Conservation (phyloP, 106 monocot genomes). For the Acorus gramineus region DNA sequence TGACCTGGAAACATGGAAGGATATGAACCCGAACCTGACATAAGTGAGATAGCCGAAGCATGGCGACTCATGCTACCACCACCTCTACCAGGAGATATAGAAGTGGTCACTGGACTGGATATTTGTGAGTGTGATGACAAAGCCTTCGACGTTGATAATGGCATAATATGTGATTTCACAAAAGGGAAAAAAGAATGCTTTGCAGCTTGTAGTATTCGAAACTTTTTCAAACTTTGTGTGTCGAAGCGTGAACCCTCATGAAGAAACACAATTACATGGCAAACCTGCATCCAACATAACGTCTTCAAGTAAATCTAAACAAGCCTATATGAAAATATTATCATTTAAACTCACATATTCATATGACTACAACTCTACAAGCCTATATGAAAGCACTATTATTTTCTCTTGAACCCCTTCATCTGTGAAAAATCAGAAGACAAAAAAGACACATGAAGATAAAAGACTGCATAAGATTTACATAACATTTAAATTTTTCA, state of each 20-base stretch:
- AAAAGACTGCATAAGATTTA: not conserved
- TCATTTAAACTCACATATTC: not conserved
- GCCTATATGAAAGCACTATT: not conserved
- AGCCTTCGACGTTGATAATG: slow-evolving; percentile 15
- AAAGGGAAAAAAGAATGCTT: slow-evolving; percentile 69
- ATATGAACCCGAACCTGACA: slow-evolving; percentile 43
- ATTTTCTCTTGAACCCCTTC: no score
- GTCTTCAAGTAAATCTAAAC: no score
- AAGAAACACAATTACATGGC: slow-evolving; percentile 86
- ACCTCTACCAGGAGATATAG: slow-evolving; percentile 36
- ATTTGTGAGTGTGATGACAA: slow-evolving; percentile 18
- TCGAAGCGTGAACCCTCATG: slow-evolving; percentile 67
- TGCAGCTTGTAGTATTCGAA: slow-evolving; percentile 78
- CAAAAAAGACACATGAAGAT: not conserved
- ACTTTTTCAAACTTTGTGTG: slow-evolving; percentile 60
- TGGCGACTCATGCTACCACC: slow-evolving; percentile 24
- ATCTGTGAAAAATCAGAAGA: not conserved
- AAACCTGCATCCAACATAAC: slow-evolving; percentile 38
- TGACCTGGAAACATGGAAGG: slow-evolving; percentile 45
- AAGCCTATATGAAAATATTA: no score
- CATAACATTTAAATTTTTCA: not conserved
- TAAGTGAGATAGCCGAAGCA: slow-evolving; percentile 39
- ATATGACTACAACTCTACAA: not conserved
- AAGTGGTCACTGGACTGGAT: slow-evolving; percentile 14
- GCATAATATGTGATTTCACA: slow-evolving; percentile 35